These are phyloP conservation scores for Cyclotella sp. DNA, from an alignment of 108 stramenopile species.

Conservation along the genomic window DNA sequence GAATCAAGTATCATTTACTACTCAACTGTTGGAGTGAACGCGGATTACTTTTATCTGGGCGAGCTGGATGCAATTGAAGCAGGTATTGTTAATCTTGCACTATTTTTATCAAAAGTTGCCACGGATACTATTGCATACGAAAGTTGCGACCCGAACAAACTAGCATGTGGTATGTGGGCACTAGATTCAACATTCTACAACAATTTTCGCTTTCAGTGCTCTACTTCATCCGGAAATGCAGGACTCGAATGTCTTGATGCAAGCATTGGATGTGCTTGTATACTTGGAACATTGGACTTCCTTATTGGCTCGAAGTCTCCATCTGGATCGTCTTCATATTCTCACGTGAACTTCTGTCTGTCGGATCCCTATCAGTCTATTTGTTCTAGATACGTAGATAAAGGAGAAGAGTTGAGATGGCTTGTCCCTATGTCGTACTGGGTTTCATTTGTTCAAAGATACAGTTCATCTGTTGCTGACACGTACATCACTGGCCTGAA, in stretches of 20 bases:
- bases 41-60: slow-evolving; percentile 22
- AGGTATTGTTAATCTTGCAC: slow-evolving; percentile 27
- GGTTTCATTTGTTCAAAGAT: slow-evolving; percentile 25
- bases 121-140: slow-evolving; percentile 32
- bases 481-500: slow-evolving; percentile 1
- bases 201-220: slow-evolving; percentile 16
- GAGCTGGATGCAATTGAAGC: slow-evolving; percentile 15
- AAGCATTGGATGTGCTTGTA: slow-evolving; percentile 27
- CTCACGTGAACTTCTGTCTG: slow-evolving; percentile 12
- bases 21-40: slow-evolving; percentile 8
- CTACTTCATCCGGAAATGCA: slow-evolving; percentile 6
- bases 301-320: slow-evolving; percentile 13
- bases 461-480: slow-evolving; percentile 1
- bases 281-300: slow-evolving; percentile 15
- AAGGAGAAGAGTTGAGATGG: slow-evolving; percentile 33
- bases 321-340: background rate
- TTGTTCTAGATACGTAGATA: slow-evolving; percentile 4
- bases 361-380: slow-evolving; percentile 18
- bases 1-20: slow-evolving; percentile 10
- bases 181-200: slow-evolving; percentile 22
- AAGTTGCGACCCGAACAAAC: slow-evolving; percentile 11
- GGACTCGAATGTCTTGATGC: slow-evolving; percentile 25
- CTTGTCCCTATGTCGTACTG: slow-evolving; percentile 22
- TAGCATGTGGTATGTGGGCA: slow-evolving; percentile 28
- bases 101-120: slow-evolving; percentile 25